Evolutionary conservation across 495 filamentous ascomycete species (phyloP).

Genomic region (Aspergillus incahuasiensis): DNA sequence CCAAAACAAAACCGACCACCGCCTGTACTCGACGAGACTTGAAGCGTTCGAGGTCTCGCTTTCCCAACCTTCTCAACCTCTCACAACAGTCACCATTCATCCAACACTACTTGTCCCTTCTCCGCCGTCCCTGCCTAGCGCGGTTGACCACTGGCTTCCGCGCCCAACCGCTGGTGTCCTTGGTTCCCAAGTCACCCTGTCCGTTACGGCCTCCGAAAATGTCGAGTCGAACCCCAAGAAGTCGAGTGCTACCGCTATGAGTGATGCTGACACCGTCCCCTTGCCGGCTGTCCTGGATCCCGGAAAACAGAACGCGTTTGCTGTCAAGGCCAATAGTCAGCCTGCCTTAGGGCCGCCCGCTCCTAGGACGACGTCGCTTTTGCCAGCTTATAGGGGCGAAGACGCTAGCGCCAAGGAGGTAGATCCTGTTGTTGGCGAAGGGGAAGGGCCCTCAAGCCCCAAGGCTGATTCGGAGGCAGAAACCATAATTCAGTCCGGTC

Average conservation of each 20-base stretch:
- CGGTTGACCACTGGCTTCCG: conserved; percentile 35
- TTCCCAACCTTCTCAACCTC: not conserved
- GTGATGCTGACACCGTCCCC: conserved; percentile 46
- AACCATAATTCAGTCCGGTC: conserved; percentile 72
- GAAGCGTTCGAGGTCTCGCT: not conserved
- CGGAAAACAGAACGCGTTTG: conserved; percentile 33
- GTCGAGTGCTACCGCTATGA: conserved; percentile 49
- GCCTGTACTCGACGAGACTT: not conserved
- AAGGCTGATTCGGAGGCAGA: conserved; percentile 72
- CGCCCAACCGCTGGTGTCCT: conserved; percentile 38
- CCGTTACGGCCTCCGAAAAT: conserved; percentile 46
- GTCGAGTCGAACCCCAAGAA: conserved; percentile 42
- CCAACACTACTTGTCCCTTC: not conserved
- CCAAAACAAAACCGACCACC: not conserved
- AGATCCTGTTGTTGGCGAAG: conserved; percentile 27
- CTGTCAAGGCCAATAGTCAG: conserved; percentile 31
- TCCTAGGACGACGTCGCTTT: conserved; percentile 21
- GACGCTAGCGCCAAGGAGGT: conserved; percentile 22
- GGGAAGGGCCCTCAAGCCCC: conserved; percentile 34
- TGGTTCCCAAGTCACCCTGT: conserved; percentile 27
- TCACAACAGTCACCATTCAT: not conserved
- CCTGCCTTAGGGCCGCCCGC: conserved; percentile 24
- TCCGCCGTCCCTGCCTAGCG: conserved; percentile 10
- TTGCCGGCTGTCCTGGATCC: conserved; percentile 43
- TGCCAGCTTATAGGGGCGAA: conserved; percentile 19